phyloP scores from a whole-genome alignment of 345 rosid genomes.

The Excoecaria cochinchinensis region DNA sequence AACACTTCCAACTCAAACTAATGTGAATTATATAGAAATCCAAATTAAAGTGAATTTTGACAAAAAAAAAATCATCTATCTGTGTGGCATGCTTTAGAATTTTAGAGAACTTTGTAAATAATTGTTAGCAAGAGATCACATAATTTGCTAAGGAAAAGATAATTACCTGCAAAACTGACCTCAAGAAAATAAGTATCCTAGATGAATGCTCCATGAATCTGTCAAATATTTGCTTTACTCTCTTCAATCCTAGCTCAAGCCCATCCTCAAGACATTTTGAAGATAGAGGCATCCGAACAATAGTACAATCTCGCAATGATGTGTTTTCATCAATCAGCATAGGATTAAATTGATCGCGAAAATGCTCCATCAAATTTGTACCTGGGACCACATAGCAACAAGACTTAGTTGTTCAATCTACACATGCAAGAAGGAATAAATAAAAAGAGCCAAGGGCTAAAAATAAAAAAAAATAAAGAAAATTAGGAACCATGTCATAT shows the following conservation, averaged over 20 bases:
- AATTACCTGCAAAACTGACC: constrained; percentile 78
- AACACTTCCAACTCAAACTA: not conserved
- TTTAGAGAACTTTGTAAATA: not conserved
- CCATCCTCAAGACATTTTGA: constrained; percentile 72
- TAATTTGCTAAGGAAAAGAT: constrained; percentile 6
- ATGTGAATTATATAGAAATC: not conserved
- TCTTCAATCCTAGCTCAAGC: constrained; percentile 60
- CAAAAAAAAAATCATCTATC: not conserved
- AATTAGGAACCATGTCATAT: not conserved
- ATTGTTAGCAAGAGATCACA: not conserved
- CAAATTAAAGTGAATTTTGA: not conserved
- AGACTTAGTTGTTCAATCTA: constrained; percentile 6
- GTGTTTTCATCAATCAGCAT: constrained; percentile 70
- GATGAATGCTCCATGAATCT: constrained; percentile 74
- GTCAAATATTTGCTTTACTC: constrained; percentile 63
- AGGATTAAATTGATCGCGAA: constrained; percentile 80
- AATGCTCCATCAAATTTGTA: constrained; percentile 75
- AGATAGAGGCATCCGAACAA: constrained; percentile 90
- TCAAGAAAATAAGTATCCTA: constrained; percentile 67
- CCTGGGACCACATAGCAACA: constrained; percentile 44
- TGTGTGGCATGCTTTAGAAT: not conserved
- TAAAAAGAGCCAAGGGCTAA: not conserved
- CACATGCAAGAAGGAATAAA: not conserved
- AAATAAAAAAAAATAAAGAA: not conserved
- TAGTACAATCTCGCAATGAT: constrained; percentile 72